Conservation (phyloP, 108 stramenopile genomes). For the Nitzschia sp. region DNA sequence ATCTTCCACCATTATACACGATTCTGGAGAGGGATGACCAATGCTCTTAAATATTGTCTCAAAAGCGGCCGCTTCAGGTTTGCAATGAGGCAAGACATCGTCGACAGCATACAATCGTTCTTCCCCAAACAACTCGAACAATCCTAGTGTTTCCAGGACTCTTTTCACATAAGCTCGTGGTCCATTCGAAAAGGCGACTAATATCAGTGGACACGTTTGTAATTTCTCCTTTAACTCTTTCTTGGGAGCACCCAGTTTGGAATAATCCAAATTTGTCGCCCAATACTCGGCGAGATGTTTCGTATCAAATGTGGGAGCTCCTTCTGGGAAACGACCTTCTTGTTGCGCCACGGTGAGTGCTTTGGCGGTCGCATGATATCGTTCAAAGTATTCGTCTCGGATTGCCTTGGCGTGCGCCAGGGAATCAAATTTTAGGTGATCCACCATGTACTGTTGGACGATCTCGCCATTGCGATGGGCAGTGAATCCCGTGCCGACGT, state of each 20-base stretch:
- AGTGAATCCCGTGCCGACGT: conserved; percentile 78
- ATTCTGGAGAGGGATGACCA: conserved; percentile 36
- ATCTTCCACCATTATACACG: conserved; percentile 86
- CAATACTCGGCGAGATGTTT: conserved; percentile 63
- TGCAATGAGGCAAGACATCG: conserved; percentile 82
- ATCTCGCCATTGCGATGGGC: conserved; percentile 73
- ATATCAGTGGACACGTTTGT: conserved; percentile 28
- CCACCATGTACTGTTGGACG: conserved; percentile 72
- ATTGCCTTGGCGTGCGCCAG: conserved; percentile 49
- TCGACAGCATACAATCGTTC: conserved; percentile 74
- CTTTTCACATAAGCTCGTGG: conserved; percentile 62
- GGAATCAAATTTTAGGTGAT: conserved; percentile 51
- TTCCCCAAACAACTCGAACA: conserved; percentile 57
- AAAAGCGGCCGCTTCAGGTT: conserved; percentile 80
- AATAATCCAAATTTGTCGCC: conserved; percentile 68
- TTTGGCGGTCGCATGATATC: conserved; percentile 81
- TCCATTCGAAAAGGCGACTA: conserved; percentile 81
- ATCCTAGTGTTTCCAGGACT: conserved; percentile 59
- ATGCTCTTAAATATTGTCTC: conserved; percentile 53
- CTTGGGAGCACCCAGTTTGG: conserved; percentile 45
- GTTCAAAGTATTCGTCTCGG: conserved; percentile 71
- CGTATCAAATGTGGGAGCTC: conserved; percentile 22
- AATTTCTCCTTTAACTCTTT: conserved; percentile 43
- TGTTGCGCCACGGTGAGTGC: conserved; percentile 68
- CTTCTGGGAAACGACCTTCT: conserved; percentile 69